Evolutionary conservation across 192 early-diverging fungal genomes (phyloP), one percentile per base, ranked within the genome.

Genomic region (Backusella tuberculispora): DNA sequence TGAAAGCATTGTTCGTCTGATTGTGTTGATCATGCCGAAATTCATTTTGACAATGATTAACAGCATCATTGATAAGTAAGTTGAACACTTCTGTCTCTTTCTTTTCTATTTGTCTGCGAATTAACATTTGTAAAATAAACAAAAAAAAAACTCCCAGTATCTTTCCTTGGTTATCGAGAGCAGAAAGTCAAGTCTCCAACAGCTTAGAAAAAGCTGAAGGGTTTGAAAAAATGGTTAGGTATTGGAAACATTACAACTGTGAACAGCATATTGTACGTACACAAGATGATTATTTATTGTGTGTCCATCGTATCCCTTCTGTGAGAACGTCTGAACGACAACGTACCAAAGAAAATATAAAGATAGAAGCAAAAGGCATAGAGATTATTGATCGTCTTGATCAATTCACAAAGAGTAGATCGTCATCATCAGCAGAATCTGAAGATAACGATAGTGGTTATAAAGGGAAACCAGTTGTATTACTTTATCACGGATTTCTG

Each of bases 401-500:
- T 14, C 40, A 78, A 29, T 78, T 78, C 65, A 66, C 41, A 26
- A 44, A 38, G 1, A 17, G 29, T 1, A 34, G 29, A 34, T 34
- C n/a, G 5, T 53, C 76, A 1, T 26, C 41, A 29, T 53, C 75
- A 15, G 56, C 43, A 45, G 40, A 21, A 13, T 46, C 19, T 29
- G 29, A 34, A 34, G 29, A 34, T 34, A 34, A 34, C 29, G 29
- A 34, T 34, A 34, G 29, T 34, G 38, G 14, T 8, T 78, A 85
- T 10, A 69, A 76, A 12, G 77, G 69, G 46, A 91, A 85, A 24
- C 97, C 96, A 0, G 94, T 96, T 1, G 96, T 99, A 12, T 79
- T 99, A 45, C 85, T 99, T 7, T 97, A 96, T 87, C 97, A 99
- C 78, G 97, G 95, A 1, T 95, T 99, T 76, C 84, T 97, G 84